Evolutionary conservation across 2,329 filamentous ascomycete species (phyloP).

Genomic region (Ophiostoma fasciatum): DNA sequence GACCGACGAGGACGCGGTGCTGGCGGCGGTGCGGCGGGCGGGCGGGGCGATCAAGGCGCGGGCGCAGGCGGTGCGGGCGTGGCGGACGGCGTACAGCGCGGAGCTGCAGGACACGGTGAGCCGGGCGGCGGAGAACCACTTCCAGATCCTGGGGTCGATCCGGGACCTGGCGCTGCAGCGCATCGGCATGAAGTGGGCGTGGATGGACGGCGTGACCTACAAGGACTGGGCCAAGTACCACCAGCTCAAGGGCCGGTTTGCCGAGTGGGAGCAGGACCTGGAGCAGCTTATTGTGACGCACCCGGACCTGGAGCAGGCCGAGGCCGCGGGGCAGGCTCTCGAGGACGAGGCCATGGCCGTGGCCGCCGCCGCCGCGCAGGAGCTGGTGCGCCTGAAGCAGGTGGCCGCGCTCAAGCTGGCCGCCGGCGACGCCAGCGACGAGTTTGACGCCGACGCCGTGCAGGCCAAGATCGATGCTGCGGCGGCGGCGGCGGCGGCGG

Average conservation of each 20-base stretch:
- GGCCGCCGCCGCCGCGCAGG: conserved; percentile 63
- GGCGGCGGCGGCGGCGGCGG: conserved; percentile 28
- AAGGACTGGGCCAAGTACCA: conserved; percentile 97
- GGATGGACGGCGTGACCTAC: conserved; percentile 90
- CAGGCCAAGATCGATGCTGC: conserved; percentile 39
- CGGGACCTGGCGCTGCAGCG: conserved; percentile 76
- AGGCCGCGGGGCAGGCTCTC: conserved; percentile 40
- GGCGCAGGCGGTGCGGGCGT: conserved; percentile 61
- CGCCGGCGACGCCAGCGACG: conserved; percentile 56
- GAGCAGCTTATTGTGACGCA: conserved; percentile 62
- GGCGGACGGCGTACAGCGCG: conserved; percentile 58
- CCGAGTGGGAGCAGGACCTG: conserved; percentile 73
- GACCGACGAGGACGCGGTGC: conserved; percentile 29
- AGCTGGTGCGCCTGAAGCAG: conserved; percentile 68
- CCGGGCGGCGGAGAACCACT: conserved; percentile 62
- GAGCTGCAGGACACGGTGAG: conserved; percentile 55
- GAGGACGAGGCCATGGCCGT: conserved; percentile 68
- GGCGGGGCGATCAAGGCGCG: conserved; percentile 61
- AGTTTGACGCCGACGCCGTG: conserved; percentile 59
- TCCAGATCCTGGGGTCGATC: conserved; percentile 69
- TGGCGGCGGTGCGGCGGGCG: conserved; percentile 43
- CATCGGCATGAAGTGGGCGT: conserved; percentile 89
- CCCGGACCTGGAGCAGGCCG: conserved; percentile 52
- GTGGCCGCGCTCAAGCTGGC: conserved; percentile 73
- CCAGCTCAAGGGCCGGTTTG: conserved; percentile 66